These are phyloP conservation scores for Crataegus laevigata DNA, from an alignment of 306 rosid genomes.

Conservation along the genomic window DNA sequence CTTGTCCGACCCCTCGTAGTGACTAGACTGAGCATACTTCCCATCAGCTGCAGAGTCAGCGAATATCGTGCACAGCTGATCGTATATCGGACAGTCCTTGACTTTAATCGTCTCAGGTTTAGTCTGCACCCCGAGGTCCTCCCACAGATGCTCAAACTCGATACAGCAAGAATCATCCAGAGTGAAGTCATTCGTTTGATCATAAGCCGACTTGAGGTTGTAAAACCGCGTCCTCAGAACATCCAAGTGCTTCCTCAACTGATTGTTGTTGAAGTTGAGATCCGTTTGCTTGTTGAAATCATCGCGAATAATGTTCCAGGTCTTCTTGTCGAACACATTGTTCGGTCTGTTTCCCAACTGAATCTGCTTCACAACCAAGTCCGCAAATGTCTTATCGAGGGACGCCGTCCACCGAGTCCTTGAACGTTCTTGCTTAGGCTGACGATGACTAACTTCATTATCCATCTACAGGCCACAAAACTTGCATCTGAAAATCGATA, in stretches of 20 bases:
- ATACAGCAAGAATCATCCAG: constrained; percentile 60
- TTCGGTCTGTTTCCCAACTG: constrained; percentile 74
- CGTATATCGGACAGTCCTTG: constrained; percentile 76
- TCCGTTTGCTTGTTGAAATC: constrained; percentile 69
- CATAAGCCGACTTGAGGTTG: constrained; percentile 54
- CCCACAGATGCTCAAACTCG: constrained; percentile 61
- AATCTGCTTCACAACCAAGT: constrained; percentile 75
- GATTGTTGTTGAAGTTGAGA: constrained; percentile 82
- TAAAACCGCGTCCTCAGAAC: constrained; percentile 75
- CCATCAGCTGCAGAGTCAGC: constrained; percentile 65
- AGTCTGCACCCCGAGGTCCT: constrained; percentile 62
- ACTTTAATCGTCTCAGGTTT: constrained; percentile 51
- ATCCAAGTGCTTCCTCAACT: constrained; percentile 84
- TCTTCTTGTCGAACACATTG: constrained; percentile 76
- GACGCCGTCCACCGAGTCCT: constrained; percentile 93
- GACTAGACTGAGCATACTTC: constrained; percentile 83
- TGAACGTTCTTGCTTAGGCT: constrained; percentile 65
- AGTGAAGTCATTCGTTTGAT: constrained; percentile 57
- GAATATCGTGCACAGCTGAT: constrained; percentile 73
- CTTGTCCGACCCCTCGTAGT: constrained; percentile 58
- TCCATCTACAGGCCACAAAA: constrained; percentile 47
- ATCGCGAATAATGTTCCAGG: constrained; percentile 75
- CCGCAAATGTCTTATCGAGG: constrained; percentile 83
- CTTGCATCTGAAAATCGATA: constrained; percentile 10
- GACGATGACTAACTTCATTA: constrained; percentile 37